Base-by-base conservation (phyloP, 176 grass and related monocot genomes). In the Phoenix dactylifera region DNA sequence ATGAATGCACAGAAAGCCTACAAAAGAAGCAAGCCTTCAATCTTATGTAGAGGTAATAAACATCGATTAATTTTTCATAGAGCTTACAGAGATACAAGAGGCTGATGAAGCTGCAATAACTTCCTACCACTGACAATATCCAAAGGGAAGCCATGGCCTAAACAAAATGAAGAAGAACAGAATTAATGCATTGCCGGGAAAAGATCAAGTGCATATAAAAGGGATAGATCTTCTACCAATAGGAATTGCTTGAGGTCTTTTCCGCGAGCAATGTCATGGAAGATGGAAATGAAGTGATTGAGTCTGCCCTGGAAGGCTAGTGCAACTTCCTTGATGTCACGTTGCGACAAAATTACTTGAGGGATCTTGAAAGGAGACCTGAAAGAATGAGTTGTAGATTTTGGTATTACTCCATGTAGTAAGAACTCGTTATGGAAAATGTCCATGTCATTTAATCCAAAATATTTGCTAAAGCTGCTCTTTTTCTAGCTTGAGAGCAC, bases 231-330 rank as follows among this genome's bases (percentile, higher is more conserved):
- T 83, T 18, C 24, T 92, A 97, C 93, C 80, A 66, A 23, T 49
- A 92, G 78, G 57, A 98, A 98, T 49, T 76, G 76, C 30, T 63
- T 84, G 66, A 98, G 84, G 52, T 98, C 84, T 48, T 89, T 98
- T 49, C 87, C 93, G 26, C 79, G 83, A 1, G 93, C 73, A 62
- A 98, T 74, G 29, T 98, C 73, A 29, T 86, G 73, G 15, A 98
- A 64, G 48, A 51, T 26, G 0, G 78, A 70, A 3, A 64, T 63
- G 59, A 70, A 80, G 29, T 59, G 50, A 19, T 62, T 58, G 56
- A 92, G 18, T 67, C 64, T 92, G 57, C 39, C 50, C 51, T 85
- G 84, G 16, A 83, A 67, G 54, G 32, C 70, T 68, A 66, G 61
- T 54, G 88, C 76, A 50, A 58, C 22, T 60, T 98, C 78, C n/a